Base-by-base conservation (phyloP, 441 rosid genomes). In the Populus hybrid region DNA sequence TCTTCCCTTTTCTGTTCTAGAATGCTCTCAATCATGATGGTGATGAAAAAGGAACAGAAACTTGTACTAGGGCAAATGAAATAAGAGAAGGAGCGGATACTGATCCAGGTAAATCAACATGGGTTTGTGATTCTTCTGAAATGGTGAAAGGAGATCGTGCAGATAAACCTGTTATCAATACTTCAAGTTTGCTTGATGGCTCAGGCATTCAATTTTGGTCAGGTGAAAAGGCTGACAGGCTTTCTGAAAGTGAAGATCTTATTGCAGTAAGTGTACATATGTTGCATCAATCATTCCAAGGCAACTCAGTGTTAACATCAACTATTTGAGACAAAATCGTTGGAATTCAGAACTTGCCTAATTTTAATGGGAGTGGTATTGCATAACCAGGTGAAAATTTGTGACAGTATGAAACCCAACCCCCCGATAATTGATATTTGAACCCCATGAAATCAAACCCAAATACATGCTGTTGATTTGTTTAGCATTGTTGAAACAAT, bases 201-300 rank as follows among this genome's bases (percentile, higher is more conserved):
- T 34, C 77, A 24, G 46, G 23, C 67, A 35, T 76, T 69, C 23
- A 50, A 76, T 8, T 73, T 57, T 34, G 18, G 23, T 57, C 42
- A 8, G 67, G 35, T 53, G 73, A 57, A 35, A 50, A 23, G 21
- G 24, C 73, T 8, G 36, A 53, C 23, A 23, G 50, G 65, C 30
- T 21, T 65, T 4, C 34, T 32, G 71, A 71, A 64, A 65, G 11
- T 12, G 12, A 53, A 21, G 71, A 71, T 40, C 71, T 46, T 40
- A 72, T 35, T 35, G 40, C 76, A 78, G 68, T 71, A 72, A 66
- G 24, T 34, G 36, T 34, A 34, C 72, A 68, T 78, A 67, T 18
- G 11, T 26, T 67, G 67, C 65, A 30, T 38, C 12, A 23, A 34
- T 30, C 67, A 63, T 53, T 14, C 59, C 21, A 9, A 9, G 66